A percentile compares a stretch with the other conserved stretches of the same genome.
Evolutionary conservation across 164 flowering plant genomes (phyloP).

Genomic region (Vitis cinerea): DNA sequence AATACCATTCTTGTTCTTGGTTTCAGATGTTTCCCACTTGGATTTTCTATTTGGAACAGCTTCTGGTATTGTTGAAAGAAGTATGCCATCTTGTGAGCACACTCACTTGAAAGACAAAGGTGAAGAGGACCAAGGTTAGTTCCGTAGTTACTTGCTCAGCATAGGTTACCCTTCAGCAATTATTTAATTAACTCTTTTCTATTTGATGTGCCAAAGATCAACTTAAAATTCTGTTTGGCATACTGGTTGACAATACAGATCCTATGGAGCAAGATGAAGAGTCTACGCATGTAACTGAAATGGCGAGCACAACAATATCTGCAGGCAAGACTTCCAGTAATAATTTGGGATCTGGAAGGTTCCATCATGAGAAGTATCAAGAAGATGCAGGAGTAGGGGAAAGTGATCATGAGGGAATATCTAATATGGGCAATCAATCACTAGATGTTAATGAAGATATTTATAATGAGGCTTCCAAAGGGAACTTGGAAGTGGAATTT

Average conservation of each 20-base stretch:
- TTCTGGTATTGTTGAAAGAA: neutral
- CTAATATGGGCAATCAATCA: neutral
- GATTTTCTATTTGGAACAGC: slow-evolving; percentile 5
- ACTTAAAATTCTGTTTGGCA: neutral
- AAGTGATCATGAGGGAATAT: neutral
- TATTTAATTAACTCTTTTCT: neutral
- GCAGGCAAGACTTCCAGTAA: neutral
- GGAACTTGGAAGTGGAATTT: neutral
- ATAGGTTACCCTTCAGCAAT: neutral
- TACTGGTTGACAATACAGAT: neutral
- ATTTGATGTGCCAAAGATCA: slow-evolving; percentile 8
- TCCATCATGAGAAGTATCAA: neutral
- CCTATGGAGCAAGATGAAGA: neutral
- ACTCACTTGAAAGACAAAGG: neutral
- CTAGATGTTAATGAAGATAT: no score
- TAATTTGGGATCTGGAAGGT: neutral
- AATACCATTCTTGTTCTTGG: no score
- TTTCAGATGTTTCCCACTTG: neutral
- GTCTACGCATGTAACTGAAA: neutral
- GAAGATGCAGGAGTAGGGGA: neutral
- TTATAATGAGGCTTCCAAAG: neutral
- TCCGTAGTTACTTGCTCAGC: neutral
- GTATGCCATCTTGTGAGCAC: neutral
- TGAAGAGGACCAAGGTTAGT: neutral
- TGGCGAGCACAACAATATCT: neutral